These are phyloP conservation scores for Orobanche coerulescens DNA, from an alignment of 257 asterid species.

Conservation along the genomic window DNA sequence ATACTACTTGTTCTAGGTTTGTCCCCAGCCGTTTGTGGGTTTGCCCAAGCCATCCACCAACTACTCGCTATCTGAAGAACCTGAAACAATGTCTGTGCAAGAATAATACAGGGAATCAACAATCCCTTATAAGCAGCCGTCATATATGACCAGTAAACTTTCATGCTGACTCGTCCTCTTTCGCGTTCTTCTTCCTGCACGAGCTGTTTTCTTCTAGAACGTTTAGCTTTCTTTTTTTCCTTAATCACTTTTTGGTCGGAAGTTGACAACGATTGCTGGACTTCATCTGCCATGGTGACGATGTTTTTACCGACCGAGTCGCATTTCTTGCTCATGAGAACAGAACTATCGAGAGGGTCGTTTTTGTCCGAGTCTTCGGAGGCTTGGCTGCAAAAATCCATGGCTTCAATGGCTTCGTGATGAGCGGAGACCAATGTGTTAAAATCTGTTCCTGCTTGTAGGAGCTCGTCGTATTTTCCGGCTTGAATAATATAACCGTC, in stretches of 20 bases:
- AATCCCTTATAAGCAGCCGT: slow-evolving; percentile 93
- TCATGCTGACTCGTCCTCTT: slow-evolving; percentile 91
- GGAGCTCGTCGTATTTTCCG: slow-evolving; percentile 88
- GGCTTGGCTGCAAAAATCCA: slow-evolving; percentile 60
- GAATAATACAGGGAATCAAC: slow-evolving; percentile 72
- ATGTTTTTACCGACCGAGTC: slow-evolving; percentile 48
- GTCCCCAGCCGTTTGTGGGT: slow-evolving; percentile 88
- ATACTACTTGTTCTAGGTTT: slow-evolving; percentile 61
- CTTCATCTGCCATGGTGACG: slow-evolving; percentile 47
- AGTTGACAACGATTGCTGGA: slow-evolving; percentile 48
- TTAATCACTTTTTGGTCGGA: slow-evolving; percentile 63
- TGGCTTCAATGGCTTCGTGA: slow-evolving; percentile 93
- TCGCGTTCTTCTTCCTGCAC: slow-evolving; percentile 99
- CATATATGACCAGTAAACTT: slow-evolving; percentile 86
- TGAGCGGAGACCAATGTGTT: slow-evolving; percentile 83
- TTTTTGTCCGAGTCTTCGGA: slow-evolving; percentile 51
- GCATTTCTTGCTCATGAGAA: slow-evolving; percentile 41
- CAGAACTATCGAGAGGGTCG: slow-evolving; percentile 46
- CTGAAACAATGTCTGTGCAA: slow-evolving; percentile 91
- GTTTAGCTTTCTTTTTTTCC: slow-evolving; percentile 86
- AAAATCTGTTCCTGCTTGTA: slow-evolving; percentile 94
- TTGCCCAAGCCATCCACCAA: slow-evolving; percentile 99
- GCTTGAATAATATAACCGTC: slow-evolving; percentile 87
- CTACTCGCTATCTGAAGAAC: slow-evolving; percentile 95
- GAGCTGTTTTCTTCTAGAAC: slow-evolving; percentile 81